Evolutionary conservation across 345 rosid species (phyloP), one percentile per base, ranked within the genome.

Genomic region (Corchorus capsularis): DNA sequence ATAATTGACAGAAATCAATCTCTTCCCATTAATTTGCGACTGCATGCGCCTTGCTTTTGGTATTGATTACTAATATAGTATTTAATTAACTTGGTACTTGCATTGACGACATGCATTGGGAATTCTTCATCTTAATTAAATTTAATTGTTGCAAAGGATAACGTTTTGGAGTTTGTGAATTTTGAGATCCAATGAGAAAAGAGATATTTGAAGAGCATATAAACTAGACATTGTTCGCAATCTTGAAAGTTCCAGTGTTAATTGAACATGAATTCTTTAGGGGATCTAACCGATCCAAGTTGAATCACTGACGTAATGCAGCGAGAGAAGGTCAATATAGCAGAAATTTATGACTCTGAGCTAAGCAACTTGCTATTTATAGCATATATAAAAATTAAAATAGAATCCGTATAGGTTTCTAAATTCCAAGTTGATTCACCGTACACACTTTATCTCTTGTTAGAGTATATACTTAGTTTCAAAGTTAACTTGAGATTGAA

Each of bases 41-140:
- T 45, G 47, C 47, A 6, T 45, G 10, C 10, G 10, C 10, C 8
- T 45, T 41, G 45, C 27, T 27, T 27, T 27, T 27, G 27, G 27
- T 27, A 27, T 27, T 27, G 27, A 27, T 27, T 27, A 27, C 27
- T 27, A 27, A 27, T 27, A 27, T 4, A n/a, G n/a, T n/a, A 41
- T 4, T 41, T 41, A 41, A 41, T 41, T 41, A 41, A 41, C 45
- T 7, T 41, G 45, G 45, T 41, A 41, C 45, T 47, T 64, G n/a
- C n/a, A n/a, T n/a, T n/a, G 27, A 27, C 27, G 45, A 65, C 69
- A 43, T 65, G 69, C 69, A 41, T 49, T 68, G 57, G 43, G 49
- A 66, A 22, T 32, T 22, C 39, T 46, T 45, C 57, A 3, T 39
- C 43, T 39, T 39, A 27, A 39, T 39, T 39, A 27, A 39, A 39